phyloP scores from a whole-genome alignment of 345 rosid genomes.

The Pseudoturritis turrita region DNA sequence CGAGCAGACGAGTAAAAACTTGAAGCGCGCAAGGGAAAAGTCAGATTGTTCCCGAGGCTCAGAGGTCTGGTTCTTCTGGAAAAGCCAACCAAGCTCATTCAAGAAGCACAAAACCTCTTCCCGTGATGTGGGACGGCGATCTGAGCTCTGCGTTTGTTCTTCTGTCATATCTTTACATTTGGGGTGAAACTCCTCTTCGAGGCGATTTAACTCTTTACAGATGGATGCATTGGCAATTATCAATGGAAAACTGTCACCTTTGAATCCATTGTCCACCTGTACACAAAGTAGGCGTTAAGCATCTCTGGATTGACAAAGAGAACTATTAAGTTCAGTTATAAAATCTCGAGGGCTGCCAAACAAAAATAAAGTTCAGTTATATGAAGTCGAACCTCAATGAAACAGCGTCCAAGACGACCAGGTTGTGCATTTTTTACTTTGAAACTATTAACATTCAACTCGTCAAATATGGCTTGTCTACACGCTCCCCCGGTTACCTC shows the following conservation, averaged over 20 bases:
- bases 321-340: too few relatives aligned
- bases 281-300: slow-evolving; percentile 9
- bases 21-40: slow-evolving; percentile 60
- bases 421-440: slow-evolving; percentile 40
- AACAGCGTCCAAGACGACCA: slow-evolving; percentile 61
- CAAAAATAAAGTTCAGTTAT: too few relatives aligned
- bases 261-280: slow-evolving; percentile 90
- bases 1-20: slow-evolving; percentile 62
- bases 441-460: slow-evolving; percentile 49
- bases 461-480: slow-evolving; percentile 43
- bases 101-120: slow-evolving; percentile 69
- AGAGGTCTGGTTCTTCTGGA: slow-evolving; percentile 49
- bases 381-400: slow-evolving; percentile 63
- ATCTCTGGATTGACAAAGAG: not conserved
- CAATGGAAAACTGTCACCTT: slow-evolving; percentile 75
- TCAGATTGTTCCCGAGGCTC: slow-evolving; percentile 30
- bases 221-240: slow-evolving; percentile 74
- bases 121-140: slow-evolving; percentile 42
- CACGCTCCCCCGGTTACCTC: slow-evolving; percentile 36
- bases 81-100: slow-evolving; percentile 95
- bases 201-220: slow-evolving; percentile 72
- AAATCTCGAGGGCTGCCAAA: too few relatives aligned
- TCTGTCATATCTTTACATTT: slow-evolving; percentile 36
- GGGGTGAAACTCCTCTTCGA: slow-evolving; percentile 60
- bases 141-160: slow-evolving; percentile 39